These are phyloP conservation scores for Ganoderma sp. DNA, from an alignment of 1,284 basidiomycete species.

Conservation along the genomic window DNA sequence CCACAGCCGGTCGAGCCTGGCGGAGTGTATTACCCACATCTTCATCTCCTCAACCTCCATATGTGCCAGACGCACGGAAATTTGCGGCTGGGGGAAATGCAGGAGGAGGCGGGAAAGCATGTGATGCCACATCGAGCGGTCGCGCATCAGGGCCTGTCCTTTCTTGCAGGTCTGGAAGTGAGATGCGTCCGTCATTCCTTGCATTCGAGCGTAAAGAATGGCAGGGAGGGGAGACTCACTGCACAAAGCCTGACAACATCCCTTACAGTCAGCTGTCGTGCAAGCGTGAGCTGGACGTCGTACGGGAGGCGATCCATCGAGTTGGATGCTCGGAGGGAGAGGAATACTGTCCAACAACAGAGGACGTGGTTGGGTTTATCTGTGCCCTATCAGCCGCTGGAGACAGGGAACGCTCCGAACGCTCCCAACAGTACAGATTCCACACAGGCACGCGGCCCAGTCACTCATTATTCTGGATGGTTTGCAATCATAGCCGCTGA, in stretches of 20 bases:
- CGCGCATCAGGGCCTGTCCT: constrained; percentile 20
- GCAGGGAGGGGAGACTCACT: constrained; percentile 18
- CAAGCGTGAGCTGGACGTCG: constrained; percentile 25
- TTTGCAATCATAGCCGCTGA: constrained; percentile 17
- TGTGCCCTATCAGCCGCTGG: constrained; percentile 27
- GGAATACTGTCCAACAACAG: constrained; percentile 6
- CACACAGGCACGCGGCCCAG: constrained; percentile 24
- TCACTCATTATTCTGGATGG: constrained; percentile 8
- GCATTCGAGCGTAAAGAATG: neutral
- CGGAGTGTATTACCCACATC: constrained; percentile 23
- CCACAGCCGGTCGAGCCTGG: constrained; percentile 27
- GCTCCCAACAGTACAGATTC: constrained; percentile 15
- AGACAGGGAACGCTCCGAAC: constrained; percentile 8
- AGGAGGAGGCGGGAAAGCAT: constrained; percentile 26
- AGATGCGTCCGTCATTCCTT: neutral
- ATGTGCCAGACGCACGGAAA: constrained; percentile 17
- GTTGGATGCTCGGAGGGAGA: constrained; percentile 5
- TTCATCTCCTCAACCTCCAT: constrained; percentile 24
- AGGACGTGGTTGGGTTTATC: constrained; percentile 23
- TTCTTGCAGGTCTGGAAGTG: constrained; percentile 26
- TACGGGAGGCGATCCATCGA: constrained; percentile 28
- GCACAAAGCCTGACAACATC: constrained; percentile 28
- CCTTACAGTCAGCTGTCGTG: constrained; percentile 20
- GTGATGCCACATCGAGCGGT: constrained; percentile 28
- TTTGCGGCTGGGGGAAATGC: constrained; percentile 25